Base-by-base conservation (phyloP, 1,284 basidiomycete genomes). In the Malassezia brasiliensis region DNA sequence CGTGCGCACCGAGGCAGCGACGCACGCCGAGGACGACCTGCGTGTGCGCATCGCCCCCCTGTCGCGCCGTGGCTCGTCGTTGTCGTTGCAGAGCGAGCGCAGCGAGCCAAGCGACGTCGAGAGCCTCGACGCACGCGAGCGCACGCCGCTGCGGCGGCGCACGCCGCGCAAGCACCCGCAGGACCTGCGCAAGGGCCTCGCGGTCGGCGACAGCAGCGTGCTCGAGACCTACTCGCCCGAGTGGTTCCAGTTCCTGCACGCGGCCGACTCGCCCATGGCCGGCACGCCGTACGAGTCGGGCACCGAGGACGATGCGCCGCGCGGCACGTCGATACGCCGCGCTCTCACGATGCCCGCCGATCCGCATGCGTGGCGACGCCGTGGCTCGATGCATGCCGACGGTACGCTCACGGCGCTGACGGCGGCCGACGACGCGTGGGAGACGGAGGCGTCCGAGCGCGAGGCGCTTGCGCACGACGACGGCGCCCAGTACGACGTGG, bases 171-270 rank as follows among this genome's bases (percentile, higher is more conserved):
- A 1, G 9, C 11, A 11, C 10, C 25, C 45, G 5, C 19, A 45
- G 42, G 25, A 32, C 15, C 45, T 47, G 30, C 45, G 45, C 30
- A 32, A 34, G n/a, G 45, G 35, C 15, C 35, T 47, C 11, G 10
- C n/a, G 9, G 32, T 34, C 4, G 17, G 37, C 37, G 8, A 7
- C 14, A 37, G 20, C 37, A 37, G 48, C 38, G 37, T 50, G 28
- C 32, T 50, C 6, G 38, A 50, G 25, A 50, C 28, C 15, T 50
- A 50, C 32, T 50, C 48, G 9, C 48, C 48, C 19, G 28, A 50
- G 22, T 41, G 36, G 48, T 50, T 20, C 38, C 38, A 34, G 9
- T 50, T 50, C 38, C 37, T 50, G 30, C 37, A 50, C 9, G 38
- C n/a, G 11, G 10, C 11, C 30, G 48, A 41, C 11, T 40, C 38